These are phyloP conservation scores for Cytospora schulzeri DNA, from an alignment of 2,329 filamentous ascomycete species.

Conservation along the genomic window DNA sequence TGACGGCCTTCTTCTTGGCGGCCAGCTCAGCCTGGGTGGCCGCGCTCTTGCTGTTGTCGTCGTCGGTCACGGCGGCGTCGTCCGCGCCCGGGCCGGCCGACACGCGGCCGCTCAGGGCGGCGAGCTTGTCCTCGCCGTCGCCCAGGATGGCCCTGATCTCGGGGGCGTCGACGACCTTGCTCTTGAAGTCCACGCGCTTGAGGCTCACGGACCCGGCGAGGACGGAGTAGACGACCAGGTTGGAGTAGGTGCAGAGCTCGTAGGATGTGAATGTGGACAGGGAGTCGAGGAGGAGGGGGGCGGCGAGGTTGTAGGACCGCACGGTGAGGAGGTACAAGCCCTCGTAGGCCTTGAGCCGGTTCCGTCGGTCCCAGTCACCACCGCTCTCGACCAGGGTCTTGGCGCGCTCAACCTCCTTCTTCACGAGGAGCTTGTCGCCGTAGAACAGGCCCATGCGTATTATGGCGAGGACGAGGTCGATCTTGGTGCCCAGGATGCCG, in stretches of 20 bases:
- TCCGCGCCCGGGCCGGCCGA: slow-evolving; percentile 82
- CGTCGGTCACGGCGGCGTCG: slow-evolving; percentile 74
- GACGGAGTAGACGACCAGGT: slow-evolving; percentile 91
- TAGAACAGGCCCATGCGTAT: slow-evolving; percentile 96
- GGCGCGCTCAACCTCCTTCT: slow-evolving; percentile 91
- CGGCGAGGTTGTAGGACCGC: slow-evolving; percentile 85
- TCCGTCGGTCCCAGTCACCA: slow-evolving; percentile 97
- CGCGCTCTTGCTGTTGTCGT: slow-evolving; percentile 50
- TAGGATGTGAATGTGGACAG: slow-evolving; percentile 98
- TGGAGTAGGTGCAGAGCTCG: slow-evolving; percentile 96
- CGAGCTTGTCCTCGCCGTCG: slow-evolving; percentile 82
- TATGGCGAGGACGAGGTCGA: slow-evolving; percentile 94
- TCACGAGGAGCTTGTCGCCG: slow-evolving; percentile 86
- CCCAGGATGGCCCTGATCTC: slow-evolving; percentile 98
- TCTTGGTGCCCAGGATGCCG: slow-evolving; percentile 94
- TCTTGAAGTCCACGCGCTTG: slow-evolving; percentile 98
- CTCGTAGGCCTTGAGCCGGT: slow-evolving; percentile 98
- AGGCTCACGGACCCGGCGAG: slow-evolving; percentile 91
- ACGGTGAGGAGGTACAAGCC: slow-evolving; percentile 90
- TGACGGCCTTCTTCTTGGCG: slow-evolving; percentile 70
- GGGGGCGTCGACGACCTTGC: slow-evolving; percentile 95
- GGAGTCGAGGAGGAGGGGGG: slow-evolving; percentile 92
- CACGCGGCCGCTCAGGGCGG: slow-evolving; percentile 76
- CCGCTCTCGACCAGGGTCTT: slow-evolving; percentile 89
- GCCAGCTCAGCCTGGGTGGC: slow-evolving; percentile 52